Base-by-base conservation (phyloP, 345 rosid genomes). In the Brassica carinata region DNA sequence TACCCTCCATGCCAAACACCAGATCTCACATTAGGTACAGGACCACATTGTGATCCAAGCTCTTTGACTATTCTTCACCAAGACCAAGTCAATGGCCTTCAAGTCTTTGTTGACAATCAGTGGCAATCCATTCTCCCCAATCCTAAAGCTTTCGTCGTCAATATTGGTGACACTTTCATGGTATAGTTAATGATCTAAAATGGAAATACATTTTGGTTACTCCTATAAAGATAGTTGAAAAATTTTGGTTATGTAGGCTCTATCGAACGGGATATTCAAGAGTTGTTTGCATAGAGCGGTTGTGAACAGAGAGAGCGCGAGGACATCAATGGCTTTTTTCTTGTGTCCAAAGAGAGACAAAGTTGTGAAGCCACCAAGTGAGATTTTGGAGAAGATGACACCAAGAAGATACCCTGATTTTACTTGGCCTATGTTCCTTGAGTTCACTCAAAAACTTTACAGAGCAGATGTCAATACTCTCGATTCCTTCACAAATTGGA, bases 21-120 rank as follows among this genome's bases (percentile, higher is more conserved):
- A 38, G 97, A 96, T 69, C 91, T 88, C 30, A 92, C 98, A 6
- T 83, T 96, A 69, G 98, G 99, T 72, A 96, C 99, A 11, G 99
- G 99, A 5, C 99, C 99, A 85, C 99, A 96, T 77, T 94, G 99
- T 38, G 99, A 96, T 83, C 99, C 99, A 38, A 92, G 98, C 43
- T 96, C 99, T 66, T 82, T 96, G 82, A 96, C 99, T 58, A 96
- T 96, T 75, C 98, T 96, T 36, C 99, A 96, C 78, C 99, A 96
- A 81, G 99, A 91, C 79, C 90, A 86, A 78, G 97, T 96, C 43
- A 95, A 88, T 26, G 99, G 99, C 38, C 98, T 96, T 71, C 98
- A 96, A 84, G 98, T 96, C 71, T 94, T 89, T 48, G 92, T 88
- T 3, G 97, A 96, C 85, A 76, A 89, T 53, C 83, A 92, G 80